Conservation (phyloP, 2,329 filamentous ascomycete genomes). For the Hansfordia pulvinata region DNA sequence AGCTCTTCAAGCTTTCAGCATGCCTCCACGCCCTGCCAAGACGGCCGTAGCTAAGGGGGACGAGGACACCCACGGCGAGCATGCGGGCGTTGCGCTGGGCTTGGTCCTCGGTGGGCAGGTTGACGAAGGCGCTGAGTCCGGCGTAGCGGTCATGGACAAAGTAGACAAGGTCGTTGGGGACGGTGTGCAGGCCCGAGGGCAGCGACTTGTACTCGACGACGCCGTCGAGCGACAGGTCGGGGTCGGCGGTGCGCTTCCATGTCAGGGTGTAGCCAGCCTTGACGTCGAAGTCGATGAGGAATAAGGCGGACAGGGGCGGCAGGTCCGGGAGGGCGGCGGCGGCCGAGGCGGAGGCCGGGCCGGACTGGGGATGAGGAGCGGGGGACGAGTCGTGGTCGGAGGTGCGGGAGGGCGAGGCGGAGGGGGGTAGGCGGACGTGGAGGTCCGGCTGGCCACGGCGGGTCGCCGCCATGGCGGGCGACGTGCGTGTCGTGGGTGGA, state of each 20-base stretch:
- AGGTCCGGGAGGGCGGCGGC: slow-evolving; percentile 26
- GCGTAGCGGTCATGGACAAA: slow-evolving; percentile 79
- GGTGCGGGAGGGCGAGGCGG: slow-evolving; percentile 4
- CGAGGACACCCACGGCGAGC: slow-evolving; percentile 80
- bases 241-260: slow-evolving; percentile 68
- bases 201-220: slow-evolving; percentile 93
- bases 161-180: slow-evolving; percentile 81
- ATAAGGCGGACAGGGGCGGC: slow-evolving; percentile 61
- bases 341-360: slow-evolving; percentile 8
- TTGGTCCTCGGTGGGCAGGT: slow-evolving; percentile 62
- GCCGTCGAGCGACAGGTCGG: slow-evolving; percentile 64
- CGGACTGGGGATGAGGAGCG: slow-evolving; percentile 22
- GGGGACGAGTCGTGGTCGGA: slow-evolving; percentile 14
- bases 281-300: slow-evolving; percentile 84
- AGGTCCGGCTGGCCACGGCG: slow-evolving; percentile 19
- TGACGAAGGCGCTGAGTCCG: slow-evolving; percentile 84
- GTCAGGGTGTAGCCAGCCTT: slow-evolving; percentile 83
- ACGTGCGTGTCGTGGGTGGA: slow-evolving; percentile 1
- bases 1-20: slow-evolving; percentile 58
- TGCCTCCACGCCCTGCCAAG: slow-evolving; percentile 84
- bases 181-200: slow-evolving; percentile 82
- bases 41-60: slow-evolving; percentile 72
- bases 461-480: slow-evolving; percentile 16
- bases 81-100: slow-evolving; percentile 79
- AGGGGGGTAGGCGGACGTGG: slow-evolving; percentile 15